These are phyloP conservation scores for Colletotrichum echinochloae DNA, from an alignment of 2,329 filamentous ascomycete genomes.

Conservation along the genomic window DNA sequence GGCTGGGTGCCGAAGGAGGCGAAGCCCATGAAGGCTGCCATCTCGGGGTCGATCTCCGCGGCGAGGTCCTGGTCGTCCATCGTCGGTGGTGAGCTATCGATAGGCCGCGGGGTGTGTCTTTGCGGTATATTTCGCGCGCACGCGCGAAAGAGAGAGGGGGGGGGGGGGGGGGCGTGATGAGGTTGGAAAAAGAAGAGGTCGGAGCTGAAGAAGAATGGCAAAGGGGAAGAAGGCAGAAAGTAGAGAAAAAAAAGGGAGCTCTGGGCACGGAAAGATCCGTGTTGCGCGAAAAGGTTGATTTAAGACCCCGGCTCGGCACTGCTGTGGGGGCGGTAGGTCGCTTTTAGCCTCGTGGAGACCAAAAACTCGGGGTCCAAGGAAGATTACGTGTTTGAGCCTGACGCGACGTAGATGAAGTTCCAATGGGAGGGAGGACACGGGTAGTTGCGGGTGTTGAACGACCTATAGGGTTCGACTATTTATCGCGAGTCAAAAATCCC, in stretches of 20 bases:
- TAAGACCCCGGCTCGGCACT: constrained; percentile 37
- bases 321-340: constrained; percentile 18
- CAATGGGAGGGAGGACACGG: not conserved
- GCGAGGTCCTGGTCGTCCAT: constrained; percentile 43
- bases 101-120: not conserved
- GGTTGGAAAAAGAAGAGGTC: not conserved
- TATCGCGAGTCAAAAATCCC: constrained; percentile 9
- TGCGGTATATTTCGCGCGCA: not conserved
- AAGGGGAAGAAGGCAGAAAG: not conserved
- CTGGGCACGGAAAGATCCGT: constrained; percentile 26
- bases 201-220: not conserved
- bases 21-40: constrained; percentile 80
- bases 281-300: constrained; percentile 18
- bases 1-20: constrained; percentile 73
- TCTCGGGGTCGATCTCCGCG: constrained; percentile 50
- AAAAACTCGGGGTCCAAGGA: constrained; percentile 2
- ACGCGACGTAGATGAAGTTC: not conserved
- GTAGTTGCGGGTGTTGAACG: constrained; percentile 23
- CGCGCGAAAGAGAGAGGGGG: not conserved
- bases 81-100: constrained; percentile 4
- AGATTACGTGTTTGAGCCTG: not conserved
- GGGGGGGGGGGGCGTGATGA: not conserved
- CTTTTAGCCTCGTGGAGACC: constrained; percentile 28
- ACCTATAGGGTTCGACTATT: constrained; percentile 1
- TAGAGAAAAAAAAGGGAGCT: constrained; percentile 3